Evolutionary conservation across 257 asterid species (phyloP).

Genomic region (Salvia rosmarinus): DNA sequence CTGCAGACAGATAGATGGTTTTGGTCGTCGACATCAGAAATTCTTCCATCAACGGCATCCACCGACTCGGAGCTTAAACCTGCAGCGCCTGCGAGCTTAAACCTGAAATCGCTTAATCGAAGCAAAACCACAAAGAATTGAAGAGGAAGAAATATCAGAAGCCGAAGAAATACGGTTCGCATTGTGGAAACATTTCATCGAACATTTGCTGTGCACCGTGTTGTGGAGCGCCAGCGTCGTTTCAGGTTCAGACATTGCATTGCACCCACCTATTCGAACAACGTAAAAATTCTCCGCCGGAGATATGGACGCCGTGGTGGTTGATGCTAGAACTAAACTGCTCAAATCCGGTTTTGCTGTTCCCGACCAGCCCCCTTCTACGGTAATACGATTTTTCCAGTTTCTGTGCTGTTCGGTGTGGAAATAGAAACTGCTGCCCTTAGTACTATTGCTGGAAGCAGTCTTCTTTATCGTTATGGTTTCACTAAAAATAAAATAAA

Average conservation of each 20-base stretch:
- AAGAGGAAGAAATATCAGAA: background rate
- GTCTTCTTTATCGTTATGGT: background rate
- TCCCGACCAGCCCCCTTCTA: slow-evolving; percentile 96
- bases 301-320: slow-evolving; percentile 90
- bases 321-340: slow-evolving; percentile 79
- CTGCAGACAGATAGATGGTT: no score
- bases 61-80: background rate
- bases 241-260: background rate
- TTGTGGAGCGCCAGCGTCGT: slow-evolving; percentile 20
- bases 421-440: background rate
- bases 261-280: slow-evolving; percentile 10
- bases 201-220: slow-evolving; percentile 17
- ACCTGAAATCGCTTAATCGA: background rate
- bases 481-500: background rate
- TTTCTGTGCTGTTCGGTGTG: background rate
- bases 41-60: background rate
- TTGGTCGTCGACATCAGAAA: background rate
- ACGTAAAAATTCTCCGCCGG: background rate
- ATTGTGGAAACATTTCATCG: background rate
- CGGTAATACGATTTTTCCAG: slow-evolving; percentile 45
- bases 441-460: background rate
- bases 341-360: slow-evolving; percentile 92
- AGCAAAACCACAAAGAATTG: background rate
- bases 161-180: background rate
- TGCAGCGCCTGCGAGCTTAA: background rate